Conservation (phyloP, 2,329 filamentous ascomycete genomes). For the Fusarium anthophilum region DNA sequence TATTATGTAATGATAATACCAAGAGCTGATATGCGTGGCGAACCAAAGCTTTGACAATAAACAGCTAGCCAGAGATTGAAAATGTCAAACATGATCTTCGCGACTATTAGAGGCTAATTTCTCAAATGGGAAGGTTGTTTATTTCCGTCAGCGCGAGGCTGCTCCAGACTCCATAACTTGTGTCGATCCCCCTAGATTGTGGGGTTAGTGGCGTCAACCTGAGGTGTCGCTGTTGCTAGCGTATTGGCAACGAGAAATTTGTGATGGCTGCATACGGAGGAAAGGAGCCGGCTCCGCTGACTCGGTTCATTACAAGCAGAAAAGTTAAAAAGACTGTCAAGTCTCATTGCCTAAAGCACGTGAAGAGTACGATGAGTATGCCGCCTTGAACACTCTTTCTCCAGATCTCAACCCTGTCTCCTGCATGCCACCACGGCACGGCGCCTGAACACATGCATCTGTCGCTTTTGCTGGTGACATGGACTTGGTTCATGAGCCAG, state of each 20-base stretch:
- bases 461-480: neutral
- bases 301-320: neutral
- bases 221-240: neutral
- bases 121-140: neutral
- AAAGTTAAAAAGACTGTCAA: neutral
- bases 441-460: neutral
- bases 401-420: neutral
- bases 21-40: rapidly evolving
- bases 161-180: neutral
- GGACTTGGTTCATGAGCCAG: neutral
- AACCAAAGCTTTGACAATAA: neutral
- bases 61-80: neutral
- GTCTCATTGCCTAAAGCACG: neutral
- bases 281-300: neutral
- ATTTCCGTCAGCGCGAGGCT: neutral
- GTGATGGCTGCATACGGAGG: neutral
- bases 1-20: neutral
- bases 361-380: neutral
- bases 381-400: neutral
- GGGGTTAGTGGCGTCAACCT: neutral
- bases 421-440: neutral
- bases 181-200: neutral
- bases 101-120: neutral
- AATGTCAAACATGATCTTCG: neutral
- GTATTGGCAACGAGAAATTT: neutral